These are phyloP conservation scores for Xerocomellus dryophilus DNA, from an alignment of 768 basidiomycete genomes.

Conservation along the genomic window DNA sequence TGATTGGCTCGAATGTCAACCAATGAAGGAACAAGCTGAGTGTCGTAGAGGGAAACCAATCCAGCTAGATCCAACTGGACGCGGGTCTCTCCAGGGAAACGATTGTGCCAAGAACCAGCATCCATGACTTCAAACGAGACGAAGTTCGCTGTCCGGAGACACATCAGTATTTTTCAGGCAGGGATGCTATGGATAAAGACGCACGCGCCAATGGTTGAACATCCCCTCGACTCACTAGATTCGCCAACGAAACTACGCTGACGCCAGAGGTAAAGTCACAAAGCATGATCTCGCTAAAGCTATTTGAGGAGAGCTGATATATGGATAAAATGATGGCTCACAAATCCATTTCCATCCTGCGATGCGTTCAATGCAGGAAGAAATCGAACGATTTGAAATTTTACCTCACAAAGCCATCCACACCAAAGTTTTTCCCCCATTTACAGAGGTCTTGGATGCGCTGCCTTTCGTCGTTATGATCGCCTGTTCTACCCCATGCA, in stretches of 20 bases:
- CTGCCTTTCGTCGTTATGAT: constrained; percentile 29
- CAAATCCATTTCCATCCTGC: constrained; percentile 34
- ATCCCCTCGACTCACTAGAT: not conserved
- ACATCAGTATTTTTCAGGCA: not conserved
- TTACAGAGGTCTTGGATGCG: constrained; percentile 41
- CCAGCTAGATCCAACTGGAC: constrained; percentile 33
- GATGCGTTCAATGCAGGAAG: not conserved
- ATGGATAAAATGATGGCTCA: constrained; percentile 7
- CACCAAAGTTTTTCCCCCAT: constrained; percentile 39
- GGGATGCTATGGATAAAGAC: not conserved
- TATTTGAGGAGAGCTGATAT: not conserved
- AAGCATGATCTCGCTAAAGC: constrained; percentile 35
- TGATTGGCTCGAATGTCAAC: constrained; percentile 20
- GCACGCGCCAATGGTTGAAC: not conserved
- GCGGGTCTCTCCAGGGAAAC: constrained; percentile 36
- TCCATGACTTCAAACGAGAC: constrained; percentile 2
- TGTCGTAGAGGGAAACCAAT: constrained; percentile 39
- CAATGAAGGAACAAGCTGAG: constrained; percentile 30
- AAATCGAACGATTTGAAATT: not conserved
- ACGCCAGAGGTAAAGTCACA: constrained; percentile 34
- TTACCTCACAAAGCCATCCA: constrained; percentile 50
- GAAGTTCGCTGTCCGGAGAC: not conserved
- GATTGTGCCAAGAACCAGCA: constrained; percentile 34
- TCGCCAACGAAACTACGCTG: constrained; percentile 18
- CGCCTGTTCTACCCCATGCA: constrained; percentile 35